Base-by-base conservation (phyloP, 2,329 filamentous ascomycete genomes). In the Sclerotiophoma versabilis region DNA sequence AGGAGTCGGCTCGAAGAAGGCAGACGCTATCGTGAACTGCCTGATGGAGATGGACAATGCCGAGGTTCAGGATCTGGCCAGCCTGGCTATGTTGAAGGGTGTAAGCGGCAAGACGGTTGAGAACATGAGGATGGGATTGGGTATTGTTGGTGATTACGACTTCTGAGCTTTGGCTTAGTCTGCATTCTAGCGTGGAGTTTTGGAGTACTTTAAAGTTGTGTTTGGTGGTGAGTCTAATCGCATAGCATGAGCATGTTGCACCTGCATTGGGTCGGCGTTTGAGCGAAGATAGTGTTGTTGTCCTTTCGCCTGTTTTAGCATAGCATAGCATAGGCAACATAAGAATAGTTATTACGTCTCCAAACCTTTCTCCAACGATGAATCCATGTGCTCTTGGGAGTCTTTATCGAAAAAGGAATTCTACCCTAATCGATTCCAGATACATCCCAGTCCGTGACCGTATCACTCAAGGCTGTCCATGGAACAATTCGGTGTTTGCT, bases 1-100 rank as follows among this genome's bases (percentile, higher is more conserved):
- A 32, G 89, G 89, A 2, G 87, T 92, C 10, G 90, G 89, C 0
- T 80, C 85, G 1, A 92, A 91, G 77, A 89, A 87, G 71, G 89
- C 89, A 2, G 79, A 81, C 53, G 76, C 75, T 10, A 82, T 82
- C 30, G 80, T 82, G 1, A 77, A 78, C 32, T 78, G 74, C 56
- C 61, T 82, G 11, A 74, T 78, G 26, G 79, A 81, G 59, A 72
- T 80, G 71, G 77, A 79, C n/a, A 71, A 73, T 12, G 76, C 69
- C 5, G 74, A 75, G 39, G 62, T 81, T 2, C 68, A 62, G 17
- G 77, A 76, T 53, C 51, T 82, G 25, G 75, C 74, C 25, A 69
- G 78, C 47, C 60, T 82, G 48, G 79, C 78, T 1, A 72, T 75
- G 62, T 52, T 82, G 49, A 81, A 77, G 58, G 80, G 80, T 4